Percentiles rank a stretch among this genome's conserved stretches.
These are phyloP conservation scores for Gypsophila paniculata DNA, from an alignment of 179 eudicot genomes.

Conservation along the genomic window DNA sequence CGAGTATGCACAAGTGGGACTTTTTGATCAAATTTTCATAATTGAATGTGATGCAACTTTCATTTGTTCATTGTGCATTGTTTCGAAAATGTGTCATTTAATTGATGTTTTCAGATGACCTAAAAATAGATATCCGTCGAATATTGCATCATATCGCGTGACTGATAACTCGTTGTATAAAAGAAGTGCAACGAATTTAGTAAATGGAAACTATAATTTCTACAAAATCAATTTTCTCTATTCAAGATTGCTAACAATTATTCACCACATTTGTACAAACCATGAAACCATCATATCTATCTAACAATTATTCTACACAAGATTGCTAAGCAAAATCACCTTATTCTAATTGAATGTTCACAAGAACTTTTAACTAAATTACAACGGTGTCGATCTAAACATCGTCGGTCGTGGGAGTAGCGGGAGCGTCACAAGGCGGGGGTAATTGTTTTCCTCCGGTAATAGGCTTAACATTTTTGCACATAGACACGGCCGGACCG, in stretches of 20 bases:
- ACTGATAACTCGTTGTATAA: too few relatives aligned
- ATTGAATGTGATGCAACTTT: too few relatives aligned
- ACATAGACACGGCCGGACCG: conserved; percentile 28
- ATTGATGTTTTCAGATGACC: too few relatives aligned
- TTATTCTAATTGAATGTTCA: neutral
- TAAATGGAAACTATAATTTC: too few relatives aligned
- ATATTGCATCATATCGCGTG: too few relatives aligned
- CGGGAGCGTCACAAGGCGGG: conserved; percentile 22
- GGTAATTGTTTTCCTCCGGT: conserved; percentile 28
- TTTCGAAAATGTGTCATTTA: too few relatives aligned
- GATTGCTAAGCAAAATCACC: neutral
- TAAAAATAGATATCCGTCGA: too few relatives aligned
- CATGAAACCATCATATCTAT: neutral
- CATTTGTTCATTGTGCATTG: too few relatives aligned
- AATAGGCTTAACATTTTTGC: conserved; percentile 31
- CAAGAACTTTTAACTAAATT: neutral
- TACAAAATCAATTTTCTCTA: conserved; percentile 1
- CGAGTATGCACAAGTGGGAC: too few relatives aligned
- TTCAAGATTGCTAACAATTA: neutral
- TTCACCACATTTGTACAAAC: neutral
- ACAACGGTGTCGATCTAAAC: neutral
- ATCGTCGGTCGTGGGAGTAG: conserved; percentile 21
- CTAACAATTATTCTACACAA: neutral
- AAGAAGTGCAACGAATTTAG: too few relatives aligned
- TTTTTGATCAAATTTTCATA: too few relatives aligned